Percentiles rank a stretch among this genome's conserved stretches.
phyloP scores from a whole-genome alignment of 1,139 yeast genomes.

The Hansenula lynferdii region DNA sequence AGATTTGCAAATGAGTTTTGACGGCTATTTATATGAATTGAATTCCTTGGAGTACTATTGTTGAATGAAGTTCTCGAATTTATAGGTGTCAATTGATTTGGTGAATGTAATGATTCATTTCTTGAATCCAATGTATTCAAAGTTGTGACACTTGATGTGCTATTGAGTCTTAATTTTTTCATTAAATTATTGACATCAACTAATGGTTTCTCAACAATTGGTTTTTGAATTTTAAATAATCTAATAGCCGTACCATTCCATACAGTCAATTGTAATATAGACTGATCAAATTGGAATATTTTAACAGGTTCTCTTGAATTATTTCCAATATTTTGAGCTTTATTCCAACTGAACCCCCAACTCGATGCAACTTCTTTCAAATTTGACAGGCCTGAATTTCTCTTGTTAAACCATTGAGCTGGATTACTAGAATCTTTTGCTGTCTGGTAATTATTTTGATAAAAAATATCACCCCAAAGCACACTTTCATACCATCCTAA shows the following conservation, averaged over 20 bases:
- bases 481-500: slow-evolving; percentile 76
- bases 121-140: slow-evolving; percentile 12
- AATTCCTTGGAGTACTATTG: slow-evolving; percentile 16
- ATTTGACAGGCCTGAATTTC: slow-evolving; percentile 13
- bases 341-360: slow-evolving; percentile 23
- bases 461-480: slow-evolving; percentile 62
- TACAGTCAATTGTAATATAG: slow-evolving; percentile 29
- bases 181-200: slow-evolving; percentile 47
- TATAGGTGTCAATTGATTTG: slow-evolving; percentile 22
- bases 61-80: slow-evolving; percentile 20
- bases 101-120: slow-evolving; percentile 13
- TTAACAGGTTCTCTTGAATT: background rate
- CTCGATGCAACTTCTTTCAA: slow-evolving; percentile 20
- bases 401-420: slow-evolving; percentile 15
- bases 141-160: slow-evolving; percentile 13
- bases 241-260: slow-evolving; percentile 65
- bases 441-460: slow-evolving; percentile 22
- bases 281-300: slow-evolving; percentile 12
- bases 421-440: slow-evolving; percentile 5
- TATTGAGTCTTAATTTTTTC: slow-evolving; percentile 33
- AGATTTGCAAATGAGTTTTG: slow-evolving; percentile 13
- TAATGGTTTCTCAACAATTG: slow-evolving; percentile 38
- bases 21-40: slow-evolving; percentile 14
- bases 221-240: slow-evolving; percentile 52
- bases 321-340: background rate